A percentile compares a stretch with the other conserved stretches of the same genome.
Conservation (phyloP, 371 early-diverging fungal genomes). For the Rhizopus delemar region DNA sequence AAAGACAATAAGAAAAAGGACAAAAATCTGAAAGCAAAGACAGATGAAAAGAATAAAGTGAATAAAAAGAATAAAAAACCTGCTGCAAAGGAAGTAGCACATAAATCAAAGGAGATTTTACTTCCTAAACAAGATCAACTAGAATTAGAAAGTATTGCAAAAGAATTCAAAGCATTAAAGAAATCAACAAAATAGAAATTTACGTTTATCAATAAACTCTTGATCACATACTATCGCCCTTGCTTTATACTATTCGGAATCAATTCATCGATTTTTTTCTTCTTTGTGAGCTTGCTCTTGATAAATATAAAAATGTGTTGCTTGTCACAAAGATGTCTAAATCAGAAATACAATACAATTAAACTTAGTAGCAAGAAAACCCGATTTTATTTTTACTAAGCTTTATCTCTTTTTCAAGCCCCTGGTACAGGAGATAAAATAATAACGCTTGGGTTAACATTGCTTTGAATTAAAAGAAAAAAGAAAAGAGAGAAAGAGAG, state of each 20-base stretch:
- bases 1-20: slow-evolving; percentile 9
- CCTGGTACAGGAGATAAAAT: too few relatives aligned
- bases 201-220: not conserved
- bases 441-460: too few relatives aligned
- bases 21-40: slow-evolving; percentile 6
- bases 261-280: not conserved
- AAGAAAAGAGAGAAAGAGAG: too few relatives aligned
- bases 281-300: too few relatives aligned
- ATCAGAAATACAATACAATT: too few relatives aligned
- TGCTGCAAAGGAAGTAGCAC: slow-evolving; percentile 12
- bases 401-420: too few relatives aligned
- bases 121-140: slow-evolving; percentile 31
- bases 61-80: slow-evolving; percentile 11
- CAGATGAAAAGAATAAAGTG: slow-evolving; percentile 8
- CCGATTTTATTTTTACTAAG: too few relatives aligned
- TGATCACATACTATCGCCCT: not conserved
- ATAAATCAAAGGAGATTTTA: slow-evolving; percentile 14
- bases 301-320: too few relatives aligned
- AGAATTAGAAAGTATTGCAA: slow-evolving; percentile 30
- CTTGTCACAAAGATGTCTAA: too few relatives aligned
- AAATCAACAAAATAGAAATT: slow-evolving; percentile 4
- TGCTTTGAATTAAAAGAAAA: too few relatives aligned
- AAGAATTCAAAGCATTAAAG: slow-evolving; percentile 25
- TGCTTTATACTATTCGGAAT: not conserved
- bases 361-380: too few relatives aligned